Evolutionary conservation across 2,329 filamentous ascomycete genomes (phyloP).

Genomic region (Leptographium wingfieldii): DNA sequence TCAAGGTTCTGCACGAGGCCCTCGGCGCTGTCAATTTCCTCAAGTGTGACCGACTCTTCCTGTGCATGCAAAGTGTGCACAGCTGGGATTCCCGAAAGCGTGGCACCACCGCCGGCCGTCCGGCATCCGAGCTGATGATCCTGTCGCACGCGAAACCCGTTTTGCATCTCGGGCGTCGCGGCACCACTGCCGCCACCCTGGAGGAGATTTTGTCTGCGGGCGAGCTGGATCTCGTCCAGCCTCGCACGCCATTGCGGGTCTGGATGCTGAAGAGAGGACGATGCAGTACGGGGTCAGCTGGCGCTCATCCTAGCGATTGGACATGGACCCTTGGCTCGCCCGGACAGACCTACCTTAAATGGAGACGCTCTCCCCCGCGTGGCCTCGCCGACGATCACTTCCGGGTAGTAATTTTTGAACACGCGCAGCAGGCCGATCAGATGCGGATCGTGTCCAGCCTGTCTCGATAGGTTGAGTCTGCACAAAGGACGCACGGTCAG

Average conservation of each 20-base stretch:
- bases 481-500: neutral
- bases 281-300: neutral
- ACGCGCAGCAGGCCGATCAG: conserved; percentile 63
- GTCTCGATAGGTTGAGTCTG: conserved; percentile 44
- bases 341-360: conserved; percentile 36
- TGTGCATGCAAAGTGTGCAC: conserved; percentile 64
- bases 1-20: conserved; percentile 63
- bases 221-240: conserved; percentile 53
- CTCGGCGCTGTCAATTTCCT: conserved; percentile 63
- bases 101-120: conserved; percentile 18
- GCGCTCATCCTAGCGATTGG: neutral
- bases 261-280: conserved; percentile 40
- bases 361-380: conserved; percentile 47
- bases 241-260: conserved; percentile 61
- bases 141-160: conserved; percentile 46
- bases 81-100: conserved; percentile 53
- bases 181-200: conserved; percentile 17
- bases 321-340: neutral
- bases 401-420: conserved; percentile 86
- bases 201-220: conserved; percentile 32
- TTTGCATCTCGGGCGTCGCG: conserved; percentile 22
- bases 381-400: conserved; percentile 66
- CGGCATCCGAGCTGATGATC: conserved; percentile 31
- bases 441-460: conserved; percentile 59
- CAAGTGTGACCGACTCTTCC: conserved; percentile 55